Conservation (phyloP, 2,329 filamentous ascomycete genomes). For the Cladorrhinum sp. region DNA sequence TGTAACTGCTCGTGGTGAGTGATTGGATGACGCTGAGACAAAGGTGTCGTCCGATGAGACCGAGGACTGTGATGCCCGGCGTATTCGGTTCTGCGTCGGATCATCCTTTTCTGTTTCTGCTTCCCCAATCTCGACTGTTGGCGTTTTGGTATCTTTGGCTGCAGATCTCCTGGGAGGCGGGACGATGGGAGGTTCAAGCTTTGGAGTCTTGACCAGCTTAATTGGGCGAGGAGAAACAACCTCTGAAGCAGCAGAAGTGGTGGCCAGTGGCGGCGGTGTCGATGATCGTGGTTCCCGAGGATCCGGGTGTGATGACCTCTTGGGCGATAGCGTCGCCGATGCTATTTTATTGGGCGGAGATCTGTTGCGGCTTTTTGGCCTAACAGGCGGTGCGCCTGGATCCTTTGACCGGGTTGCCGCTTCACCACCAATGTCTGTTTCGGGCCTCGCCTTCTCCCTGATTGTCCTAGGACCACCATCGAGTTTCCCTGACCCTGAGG, state of each 20-base stretch:
- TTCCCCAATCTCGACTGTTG: background rate
- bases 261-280: conserved; percentile 21
- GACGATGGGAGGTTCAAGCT: conserved; percentile 33
- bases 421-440: background rate
- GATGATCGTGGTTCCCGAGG: conserved; percentile 14
- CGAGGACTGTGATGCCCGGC: conserved; percentile 30
- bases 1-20: conserved; percentile 28
- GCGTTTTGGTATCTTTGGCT: conserved; percentile 1
- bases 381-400: background rate
- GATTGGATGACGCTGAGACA: conserved; percentile 36
- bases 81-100: background rate
- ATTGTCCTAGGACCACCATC: background rate
- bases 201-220: conserved; percentile 31
- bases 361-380: background rate
- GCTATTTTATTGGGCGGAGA: background rate
- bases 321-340: background rate
- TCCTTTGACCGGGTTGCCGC: background rate
- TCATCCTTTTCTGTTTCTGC: background rate
- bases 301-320: conserved; percentile 18
- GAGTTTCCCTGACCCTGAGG: background rate
- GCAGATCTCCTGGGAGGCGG: conserved; percentile 8
- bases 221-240: conserved; percentile 35
- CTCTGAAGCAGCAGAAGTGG: conserved; percentile 23
- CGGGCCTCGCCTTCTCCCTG: background rate
- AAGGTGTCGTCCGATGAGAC: conserved; percentile 47